A percentile compares a stretch with the other conserved stretches of the same genome.
Evolutionary conservation across 495 filamentous ascomycete genomes (phyloP).

Genomic region (Zalerion maritima): DNA sequence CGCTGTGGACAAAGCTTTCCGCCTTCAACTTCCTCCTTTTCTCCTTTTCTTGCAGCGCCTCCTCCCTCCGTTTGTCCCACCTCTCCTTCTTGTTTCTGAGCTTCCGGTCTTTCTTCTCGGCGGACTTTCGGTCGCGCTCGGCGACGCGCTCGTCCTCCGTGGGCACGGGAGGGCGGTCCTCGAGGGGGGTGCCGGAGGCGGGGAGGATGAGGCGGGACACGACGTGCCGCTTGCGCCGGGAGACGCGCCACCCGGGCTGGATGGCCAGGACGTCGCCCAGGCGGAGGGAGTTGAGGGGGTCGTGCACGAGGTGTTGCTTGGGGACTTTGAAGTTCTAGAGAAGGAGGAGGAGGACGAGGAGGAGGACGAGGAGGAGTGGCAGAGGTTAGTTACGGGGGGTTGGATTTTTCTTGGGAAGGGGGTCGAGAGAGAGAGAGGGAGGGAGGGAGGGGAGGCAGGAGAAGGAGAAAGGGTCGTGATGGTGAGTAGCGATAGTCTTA

Average conservation of each 20-base stretch:
- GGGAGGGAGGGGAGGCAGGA: constrained; percentile 1
- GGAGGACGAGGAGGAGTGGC: constrained; percentile 3
- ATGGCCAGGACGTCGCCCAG: constrained; percentile 72
- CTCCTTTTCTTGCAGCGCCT: constrained; percentile 11
- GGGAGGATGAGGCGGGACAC: constrained; percentile 65
- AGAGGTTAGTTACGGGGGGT: neutral
- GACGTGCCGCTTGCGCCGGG: constrained; percentile 56
- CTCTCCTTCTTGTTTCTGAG: constrained; percentile 40
- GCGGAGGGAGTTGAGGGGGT: constrained; percentile 58
- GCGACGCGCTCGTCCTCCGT: constrained; percentile 45
- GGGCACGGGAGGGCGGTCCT: constrained; percentile 47
- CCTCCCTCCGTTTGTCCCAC: constrained; percentile 18
- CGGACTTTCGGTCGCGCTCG: constrained; percentile 30
- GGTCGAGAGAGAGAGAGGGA: neutral
- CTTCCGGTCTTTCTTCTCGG: too few species aligned
- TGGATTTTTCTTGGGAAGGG: neutral
- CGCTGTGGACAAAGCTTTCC: constrained; percentile 4
- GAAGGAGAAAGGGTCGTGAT: neutral
- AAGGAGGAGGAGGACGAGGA: constrained; percentile 3
- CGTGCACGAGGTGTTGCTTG: constrained; percentile 48
- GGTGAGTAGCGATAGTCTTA: too few species aligned
- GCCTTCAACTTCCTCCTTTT: constrained; percentile 6
- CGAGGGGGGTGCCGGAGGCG: constrained; percentile 47
- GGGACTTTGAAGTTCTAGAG: constrained; percentile 33
- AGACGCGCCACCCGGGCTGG: constrained; percentile 46